Conservation (phyloP, 345 rosid species). For the Gossypium turneri region DNA sequence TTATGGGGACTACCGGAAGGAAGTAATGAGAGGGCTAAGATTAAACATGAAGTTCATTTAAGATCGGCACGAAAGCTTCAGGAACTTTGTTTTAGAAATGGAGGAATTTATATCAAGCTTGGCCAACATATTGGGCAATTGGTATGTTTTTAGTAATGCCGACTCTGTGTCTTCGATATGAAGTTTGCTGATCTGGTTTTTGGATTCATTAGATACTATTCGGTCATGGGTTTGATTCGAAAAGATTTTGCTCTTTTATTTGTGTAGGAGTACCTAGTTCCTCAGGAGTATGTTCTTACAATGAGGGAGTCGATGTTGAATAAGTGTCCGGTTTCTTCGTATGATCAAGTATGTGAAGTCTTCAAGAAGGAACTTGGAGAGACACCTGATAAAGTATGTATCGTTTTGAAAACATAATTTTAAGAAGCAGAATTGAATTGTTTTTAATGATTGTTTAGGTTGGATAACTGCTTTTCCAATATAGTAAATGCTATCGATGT, state of each 20-base stretch:
- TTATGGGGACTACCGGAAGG: conserved; percentile 79
- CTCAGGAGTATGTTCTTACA: conserved; percentile 71
- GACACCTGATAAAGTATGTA: conserved; percentile 71
- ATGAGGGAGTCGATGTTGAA: conserved; percentile 94
- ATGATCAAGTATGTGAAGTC: conserved; percentile 89
- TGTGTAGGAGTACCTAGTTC: conserved; percentile 77
- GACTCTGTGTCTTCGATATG: not conserved
- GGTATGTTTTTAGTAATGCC: conserved; percentile 38
- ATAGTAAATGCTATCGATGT: not conserved
- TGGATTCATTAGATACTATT: conserved; percentile 3
- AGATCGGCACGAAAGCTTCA: conserved; percentile 89
- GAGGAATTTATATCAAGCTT: conserved; percentile 94
- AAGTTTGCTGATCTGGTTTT: not conserved
- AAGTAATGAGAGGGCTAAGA: conserved; percentile 58
- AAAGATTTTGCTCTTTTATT: conserved; percentile 8
- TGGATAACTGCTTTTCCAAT: conserved; percentile 8
- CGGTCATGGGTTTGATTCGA: not conserved
- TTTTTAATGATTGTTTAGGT: not conserved
- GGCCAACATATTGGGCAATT: conserved; percentile 91
- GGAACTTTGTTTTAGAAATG: conserved; percentile 84
- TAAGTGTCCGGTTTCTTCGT: conserved; percentile 88
- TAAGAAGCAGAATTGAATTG: not conserved
- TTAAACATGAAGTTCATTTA: conserved; percentile 86
- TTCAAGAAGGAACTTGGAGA: conserved; percentile 86
- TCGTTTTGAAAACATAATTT: not conserved